phyloP scores from a whole-genome alignment of 2,329 filamentous ascomycete species.

The Penicillium sp. region DNA sequence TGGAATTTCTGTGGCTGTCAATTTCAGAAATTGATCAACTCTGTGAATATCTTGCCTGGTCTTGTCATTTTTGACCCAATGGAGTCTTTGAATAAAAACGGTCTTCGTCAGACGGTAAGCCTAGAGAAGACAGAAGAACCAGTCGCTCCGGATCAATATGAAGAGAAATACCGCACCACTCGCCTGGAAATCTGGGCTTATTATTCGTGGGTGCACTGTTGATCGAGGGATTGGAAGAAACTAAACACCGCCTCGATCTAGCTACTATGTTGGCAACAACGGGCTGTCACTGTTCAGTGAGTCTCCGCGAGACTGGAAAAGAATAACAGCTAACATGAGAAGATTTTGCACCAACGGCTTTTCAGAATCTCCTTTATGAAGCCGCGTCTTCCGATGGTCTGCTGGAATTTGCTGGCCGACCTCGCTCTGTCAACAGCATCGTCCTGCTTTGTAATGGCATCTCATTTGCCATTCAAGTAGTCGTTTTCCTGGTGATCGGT shows the following conservation, averaged over 20 bases:
- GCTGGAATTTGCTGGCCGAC: conserved; percentile 51
- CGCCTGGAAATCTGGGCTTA: conserved; percentile 54
- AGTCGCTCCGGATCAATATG: conserved; percentile 51
- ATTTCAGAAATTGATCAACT: too few species aligned
- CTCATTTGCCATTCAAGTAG: conserved; percentile 60
- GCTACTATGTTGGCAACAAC: conserved; percentile 63
- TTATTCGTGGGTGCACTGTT: conserved; percentile 40
- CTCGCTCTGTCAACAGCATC: conserved; percentile 59
- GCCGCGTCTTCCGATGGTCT: conserved; percentile 52
- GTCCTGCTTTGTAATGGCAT: conserved; percentile 62
- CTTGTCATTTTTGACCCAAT: too few species aligned
- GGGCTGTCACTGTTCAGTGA: conserved; percentile 55
- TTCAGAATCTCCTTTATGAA: conserved; percentile 59
- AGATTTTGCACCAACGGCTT: conserved; percentile 58
- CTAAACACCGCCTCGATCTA: conserved; percentile 26
- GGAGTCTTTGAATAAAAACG: too few species aligned
- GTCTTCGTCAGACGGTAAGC: conserved; percentile 2
- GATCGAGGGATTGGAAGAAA: conserved; percentile 5
- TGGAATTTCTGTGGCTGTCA: not conserved
- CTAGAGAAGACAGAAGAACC: conserved; percentile 31
- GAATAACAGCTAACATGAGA: not conserved
- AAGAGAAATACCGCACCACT: conserved; percentile 48
- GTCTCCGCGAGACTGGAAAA: conserved; percentile 1
- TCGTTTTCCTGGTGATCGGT: conserved; percentile 45
- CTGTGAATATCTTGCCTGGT: too few species aligned